Percentiles rank a stretch among this genome's conserved stretches.
phyloP scores from a whole-genome alignment of 805 yeast genomes.

The Kazachstania bromeliacearum region DNA sequence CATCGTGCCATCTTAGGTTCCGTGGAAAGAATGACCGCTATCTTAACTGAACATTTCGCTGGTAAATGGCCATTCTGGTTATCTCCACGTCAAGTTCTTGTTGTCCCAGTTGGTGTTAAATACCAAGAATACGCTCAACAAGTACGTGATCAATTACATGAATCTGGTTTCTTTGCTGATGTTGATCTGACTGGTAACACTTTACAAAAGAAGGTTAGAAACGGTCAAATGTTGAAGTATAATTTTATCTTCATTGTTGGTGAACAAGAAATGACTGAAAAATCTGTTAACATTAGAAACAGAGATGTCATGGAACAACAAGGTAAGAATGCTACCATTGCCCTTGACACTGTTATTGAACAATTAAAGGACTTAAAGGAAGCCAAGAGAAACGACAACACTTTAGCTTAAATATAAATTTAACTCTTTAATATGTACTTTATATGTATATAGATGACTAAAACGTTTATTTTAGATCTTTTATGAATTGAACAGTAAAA shows the following conservation, averaged over 20 bases:
- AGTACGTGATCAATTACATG: slow-evolving; percentile 59
- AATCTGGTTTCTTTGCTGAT: slow-evolving; percentile 80
- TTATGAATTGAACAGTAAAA: background rate
- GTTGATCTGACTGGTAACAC: slow-evolving; percentile 93
- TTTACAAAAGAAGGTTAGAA: slow-evolving; percentile 94
- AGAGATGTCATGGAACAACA: slow-evolving; percentile 91
- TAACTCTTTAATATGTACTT: no score
- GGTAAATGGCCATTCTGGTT: slow-evolving; percentile 99
- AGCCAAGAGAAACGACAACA: slow-evolving; percentile 67
- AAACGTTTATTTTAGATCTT: background rate
- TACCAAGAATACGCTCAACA: slow-evolving; percentile 83
- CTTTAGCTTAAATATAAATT: slow-evolving; percentile 20
- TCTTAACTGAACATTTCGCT: slow-evolving; percentile 93
- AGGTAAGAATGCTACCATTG: slow-evolving; percentile 79
- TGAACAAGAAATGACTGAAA: slow-evolving; percentile 74
- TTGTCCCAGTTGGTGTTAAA: slow-evolving; percentile 94
- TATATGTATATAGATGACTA: background rate
- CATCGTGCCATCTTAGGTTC: slow-evolving; percentile 98
- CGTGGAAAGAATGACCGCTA: slow-evolving; percentile 98
- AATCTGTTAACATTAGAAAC: slow-evolving; percentile 89
- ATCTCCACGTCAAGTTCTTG: slow-evolving; percentile 96
- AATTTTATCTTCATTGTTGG: slow-evolving; percentile 97
- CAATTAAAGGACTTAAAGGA: slow-evolving; percentile 61
- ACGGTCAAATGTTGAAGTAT: slow-evolving; percentile 88
- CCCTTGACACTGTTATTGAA: slow-evolving; percentile 59